Evolutionary conservation across 345 rosid species (phyloP).

Genomic region (Arabis alpina): DNA sequence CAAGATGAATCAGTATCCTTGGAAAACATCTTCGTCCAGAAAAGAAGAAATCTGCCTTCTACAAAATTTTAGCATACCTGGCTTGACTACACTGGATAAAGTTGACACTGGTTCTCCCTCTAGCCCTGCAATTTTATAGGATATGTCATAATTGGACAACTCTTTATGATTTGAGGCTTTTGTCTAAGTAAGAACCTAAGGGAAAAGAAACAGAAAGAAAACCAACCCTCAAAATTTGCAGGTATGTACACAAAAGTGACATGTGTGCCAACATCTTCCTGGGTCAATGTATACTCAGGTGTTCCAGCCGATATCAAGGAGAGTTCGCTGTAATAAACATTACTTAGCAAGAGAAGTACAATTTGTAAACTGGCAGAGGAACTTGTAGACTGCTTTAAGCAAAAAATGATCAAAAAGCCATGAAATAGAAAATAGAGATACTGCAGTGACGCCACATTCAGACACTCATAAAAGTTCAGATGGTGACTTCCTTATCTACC

Average conservation of each 20-base stretch:
- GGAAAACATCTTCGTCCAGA: slow-evolving; percentile 16
- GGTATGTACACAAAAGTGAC: slow-evolving; percentile 84
- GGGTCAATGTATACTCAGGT: slow-evolving; percentile 77
- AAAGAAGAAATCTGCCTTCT: slow-evolving; percentile 11
- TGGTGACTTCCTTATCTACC: slow-evolving; percentile 7
- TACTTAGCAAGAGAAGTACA: slow-evolving; percentile 11
- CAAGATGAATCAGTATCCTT: slow-evolving; percentile 18
- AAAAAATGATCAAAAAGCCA: slow-evolving; percentile 14
- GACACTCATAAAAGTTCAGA: slow-evolving; percentile 15
- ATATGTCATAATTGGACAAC: slow-evolving; percentile 20
- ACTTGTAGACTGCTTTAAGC: slow-evolving; percentile 4
- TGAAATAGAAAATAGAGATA: slow-evolving; percentile 16
- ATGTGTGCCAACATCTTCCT: slow-evolving; percentile 79
- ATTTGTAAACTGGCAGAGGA: slow-evolving; percentile 10
- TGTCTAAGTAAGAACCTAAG: slow-evolving; percentile 6
- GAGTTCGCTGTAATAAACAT: slow-evolving; percentile 57
- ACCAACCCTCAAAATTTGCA: slow-evolving; percentile 88
- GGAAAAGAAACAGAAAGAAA: slow-evolving; percentile 14
- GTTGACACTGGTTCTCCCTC: slow-evolving; percentile 79
- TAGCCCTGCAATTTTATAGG: slow-evolving; percentile 62
- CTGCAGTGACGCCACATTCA: slow-evolving; percentile 14
- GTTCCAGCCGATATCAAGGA: slow-evolving; percentile 71
- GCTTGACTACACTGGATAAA: slow-evolving; percentile 67
- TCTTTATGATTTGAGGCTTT: slow-evolving; percentile 21
- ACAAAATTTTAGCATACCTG: slow-evolving; percentile 55